Percentiles rank a stretch among this genome's conserved stretches.
Conservation (phyloP, 176 grass and related monocot genomes). For the Areca catechu region DNA sequence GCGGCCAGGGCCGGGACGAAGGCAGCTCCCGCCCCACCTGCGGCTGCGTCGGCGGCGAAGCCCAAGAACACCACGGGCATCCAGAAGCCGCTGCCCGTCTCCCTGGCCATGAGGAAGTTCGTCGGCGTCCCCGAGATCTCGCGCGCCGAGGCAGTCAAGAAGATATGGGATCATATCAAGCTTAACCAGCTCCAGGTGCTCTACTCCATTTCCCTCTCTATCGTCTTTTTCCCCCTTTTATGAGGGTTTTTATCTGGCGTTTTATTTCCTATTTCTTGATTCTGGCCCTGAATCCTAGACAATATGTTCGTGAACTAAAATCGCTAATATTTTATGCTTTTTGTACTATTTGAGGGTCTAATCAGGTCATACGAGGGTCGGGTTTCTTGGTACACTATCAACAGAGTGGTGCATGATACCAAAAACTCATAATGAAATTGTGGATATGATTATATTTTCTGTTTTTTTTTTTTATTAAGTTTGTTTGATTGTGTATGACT, state of each 20-base stretch:
- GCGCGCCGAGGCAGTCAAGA: slow-evolving; percentile 38
- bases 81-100: slow-evolving; percentile 34
- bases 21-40: neutral
- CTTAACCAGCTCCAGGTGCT: slow-evolving; percentile 60
- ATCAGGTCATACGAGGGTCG: too few species aligned
- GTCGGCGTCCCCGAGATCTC: slow-evolving; percentile 48
- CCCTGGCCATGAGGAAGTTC: slow-evolving; percentile 49
- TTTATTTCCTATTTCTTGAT: neutral
- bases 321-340: too few species aligned
- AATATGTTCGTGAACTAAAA: too few species aligned
- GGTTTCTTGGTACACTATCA: too few species aligned
- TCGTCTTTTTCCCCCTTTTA: neutral
- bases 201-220: neutral
- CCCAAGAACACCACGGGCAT: slow-evolving; percentile 22
- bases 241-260: neutral
- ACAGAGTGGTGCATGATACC: too few species aligned
- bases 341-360: too few species aligned
- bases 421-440: too few species aligned
- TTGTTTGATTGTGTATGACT: too few species aligned
- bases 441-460: too few species aligned
- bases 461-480: too few species aligned
- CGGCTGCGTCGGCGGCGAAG: neutral
- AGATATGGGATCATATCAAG: slow-evolving; percentile 90
- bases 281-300: too few species aligned
- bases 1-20: slow-evolving; percentile 20